A percentile compares a stretch with the other conserved stretches of the same genome.
These are phyloP conservation scores for Pseudogymnoascus destructans DNA, from an alignment of 2,329 filamentous ascomycete genomes.

Conservation along the genomic window DNA sequence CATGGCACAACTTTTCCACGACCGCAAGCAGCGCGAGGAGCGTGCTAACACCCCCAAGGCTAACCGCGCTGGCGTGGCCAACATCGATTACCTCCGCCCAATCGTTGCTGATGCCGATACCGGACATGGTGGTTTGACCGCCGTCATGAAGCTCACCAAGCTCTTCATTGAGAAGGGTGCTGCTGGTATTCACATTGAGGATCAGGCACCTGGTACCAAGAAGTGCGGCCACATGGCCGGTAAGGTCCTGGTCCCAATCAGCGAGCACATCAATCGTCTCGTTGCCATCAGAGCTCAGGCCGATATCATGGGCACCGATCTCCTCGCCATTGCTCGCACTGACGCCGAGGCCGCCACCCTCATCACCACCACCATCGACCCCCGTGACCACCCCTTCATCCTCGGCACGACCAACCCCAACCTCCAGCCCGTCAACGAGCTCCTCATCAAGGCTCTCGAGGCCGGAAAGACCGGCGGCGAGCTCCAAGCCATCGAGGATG, in stretches of 20 bases:
- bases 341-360: slow-evolving; percentile 96
- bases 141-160: slow-evolving; percentile 98
- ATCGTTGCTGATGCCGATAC: slow-evolving; percentile 97
- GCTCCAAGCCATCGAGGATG: slow-evolving; percentile 84
- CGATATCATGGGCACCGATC: slow-evolving; percentile 92
- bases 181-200: slow-evolving; percentile 96
- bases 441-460: slow-evolving; percentile 77
- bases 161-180: slow-evolving; percentile 94
- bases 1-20: slow-evolving; percentile 98
- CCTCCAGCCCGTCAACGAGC: slow-evolving; percentile 72
- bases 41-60: slow-evolving; percentile 64
- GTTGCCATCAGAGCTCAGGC: slow-evolving; percentile 95
- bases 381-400: slow-evolving; percentile 89
- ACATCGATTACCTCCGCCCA: slow-evolving; percentile 86
- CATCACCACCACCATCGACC: slow-evolving; percentile 92
- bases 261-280: slow-evolving; percentile 94
- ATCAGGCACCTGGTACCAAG: slow-evolving; percentile 96
- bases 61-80: slow-evolving; percentile 59
- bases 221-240: slow-evolving; percentile 99
- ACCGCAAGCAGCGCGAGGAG: slow-evolving; percentile 96
- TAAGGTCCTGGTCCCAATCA: slow-evolving; percentile 92
- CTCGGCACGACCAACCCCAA: slow-evolving; percentile 75
- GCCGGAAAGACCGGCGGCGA: slow-evolving; percentile 67
- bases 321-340: slow-evolving; percentile 83
- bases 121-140: slow-evolving; percentile 92